Conservation (phyloP, 2,329 filamentous ascomycete genomes). For the Cordyceps javanica region DNA sequence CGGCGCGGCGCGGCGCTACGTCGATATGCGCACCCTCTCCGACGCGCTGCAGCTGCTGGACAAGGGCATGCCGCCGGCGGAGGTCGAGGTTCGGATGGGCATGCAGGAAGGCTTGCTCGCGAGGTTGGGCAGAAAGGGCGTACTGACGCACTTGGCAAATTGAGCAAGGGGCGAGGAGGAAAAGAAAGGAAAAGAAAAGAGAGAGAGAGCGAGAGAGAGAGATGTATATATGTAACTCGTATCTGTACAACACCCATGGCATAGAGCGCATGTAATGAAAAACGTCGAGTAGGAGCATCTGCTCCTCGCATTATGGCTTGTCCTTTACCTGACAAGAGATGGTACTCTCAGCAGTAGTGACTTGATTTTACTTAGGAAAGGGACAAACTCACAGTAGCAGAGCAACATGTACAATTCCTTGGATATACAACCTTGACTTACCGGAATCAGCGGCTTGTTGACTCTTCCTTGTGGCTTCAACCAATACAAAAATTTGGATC, state of each 20-base stretch:
- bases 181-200: not conserved
- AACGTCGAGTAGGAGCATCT: no score
- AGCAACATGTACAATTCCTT: no score
- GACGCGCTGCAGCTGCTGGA: slow-evolving; percentile 40
- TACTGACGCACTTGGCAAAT: slow-evolving; percentile 10
- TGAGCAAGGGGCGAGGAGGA: not conserved
- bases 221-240: not conserved
- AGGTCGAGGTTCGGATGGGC: slow-evolving; percentile 41
- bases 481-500: no score
- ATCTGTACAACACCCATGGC: not conserved
- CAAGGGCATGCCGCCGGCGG: slow-evolving; percentile 29
- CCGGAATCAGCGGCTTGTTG: no score
- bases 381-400: no score
- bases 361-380: no score
- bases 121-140: slow-evolving; percentile 33
- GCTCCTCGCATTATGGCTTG: no score
- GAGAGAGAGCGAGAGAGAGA: not conserved
- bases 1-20: slow-evolving; percentile 35
- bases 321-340: no score
- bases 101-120: slow-evolving; percentile 40
- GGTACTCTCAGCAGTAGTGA: no score
- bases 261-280: not conserved
- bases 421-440: no score
- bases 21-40: slow-evolving; percentile 41
- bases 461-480: no score